Conservation (phyloP, 352 stramenopile genomes). For the Globisporangium splendens region DNA sequence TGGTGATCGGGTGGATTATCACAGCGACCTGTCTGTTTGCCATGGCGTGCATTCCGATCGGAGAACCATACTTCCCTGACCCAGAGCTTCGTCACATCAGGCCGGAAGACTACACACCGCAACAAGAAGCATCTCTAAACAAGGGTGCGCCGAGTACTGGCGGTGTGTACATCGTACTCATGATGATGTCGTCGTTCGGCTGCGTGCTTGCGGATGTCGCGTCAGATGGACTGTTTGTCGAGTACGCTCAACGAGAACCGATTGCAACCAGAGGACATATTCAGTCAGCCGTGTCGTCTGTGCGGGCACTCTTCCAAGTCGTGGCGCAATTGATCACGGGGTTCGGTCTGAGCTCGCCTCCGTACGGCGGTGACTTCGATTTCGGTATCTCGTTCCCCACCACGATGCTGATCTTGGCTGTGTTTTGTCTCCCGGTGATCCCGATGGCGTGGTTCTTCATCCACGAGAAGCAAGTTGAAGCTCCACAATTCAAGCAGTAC, state of each 20-base stretch:
- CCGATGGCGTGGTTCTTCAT: conserved; percentile 47
- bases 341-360: conserved; percentile 35
- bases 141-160: conserved; percentile 25
- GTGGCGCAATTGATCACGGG: conserved; percentile 34
- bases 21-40: conserved; percentile 31
- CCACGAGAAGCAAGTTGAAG: conserved; percentile 34
- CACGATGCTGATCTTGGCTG: conserved; percentile 31
- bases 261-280: conserved; percentile 35
- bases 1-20: conserved; percentile 46
- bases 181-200: conserved; percentile 41
- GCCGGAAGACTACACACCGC: conserved; percentile 20
- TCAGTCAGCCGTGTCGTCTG: conserved; percentile 43
- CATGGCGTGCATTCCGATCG: conserved; percentile 36
- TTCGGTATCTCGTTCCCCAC: conserved; percentile 35
- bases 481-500: conserved; percentile 33
- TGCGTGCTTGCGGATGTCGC: conserved; percentile 47
- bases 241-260: conserved; percentile 48
- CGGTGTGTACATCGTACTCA: conserved; percentile 37
- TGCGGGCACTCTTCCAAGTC: conserved; percentile 35
- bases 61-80: conserved; percentile 38
- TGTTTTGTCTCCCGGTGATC: conserved; percentile 31
- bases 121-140: conserved; percentile 29
- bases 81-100: conserved; percentile 28
- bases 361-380: conserved; percentile 42
- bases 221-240: conserved; percentile 51